Evolutionary conservation across 257 asterid genomes (phyloP).

Genomic region (Nemophila menziesii): DNA sequence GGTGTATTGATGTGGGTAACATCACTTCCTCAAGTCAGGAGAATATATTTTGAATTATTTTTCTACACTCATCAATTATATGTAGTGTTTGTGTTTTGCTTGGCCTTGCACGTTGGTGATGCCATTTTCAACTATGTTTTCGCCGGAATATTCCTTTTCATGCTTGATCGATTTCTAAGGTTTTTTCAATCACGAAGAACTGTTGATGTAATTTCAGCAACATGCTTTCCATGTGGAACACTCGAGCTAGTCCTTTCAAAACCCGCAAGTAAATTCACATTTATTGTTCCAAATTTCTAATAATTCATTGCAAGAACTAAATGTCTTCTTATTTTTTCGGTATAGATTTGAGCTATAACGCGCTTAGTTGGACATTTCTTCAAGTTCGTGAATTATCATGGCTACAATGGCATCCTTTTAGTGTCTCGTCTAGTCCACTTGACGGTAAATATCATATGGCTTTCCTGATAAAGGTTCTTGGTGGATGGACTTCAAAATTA

Average conservation of each 20-base stretch:
- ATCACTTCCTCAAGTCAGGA: slow-evolving; percentile 62
- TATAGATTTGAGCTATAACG: slow-evolving; percentile 52
- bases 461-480: slow-evolving; percentile 49
- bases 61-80: slow-evolving; percentile 67
- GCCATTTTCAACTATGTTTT: slow-evolving; percentile 44
- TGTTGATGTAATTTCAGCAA: slow-evolving; percentile 41
- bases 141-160: slow-evolving; percentile 48
- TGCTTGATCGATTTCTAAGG: slow-evolving; percentile 61
- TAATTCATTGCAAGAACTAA: not conserved
- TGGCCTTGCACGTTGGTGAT: slow-evolving; percentile 57
- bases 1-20: slow-evolving; percentile 76
- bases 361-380: slow-evolving; percentile 56
- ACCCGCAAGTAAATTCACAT: too few relatives aligned
- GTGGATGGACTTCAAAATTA: slow-evolving; percentile 44
- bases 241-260: slow-evolving; percentile 42
- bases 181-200: slow-evolving; percentile 50
- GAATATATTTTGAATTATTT: slow-evolving; percentile 52
- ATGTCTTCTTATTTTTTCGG: slow-evolving; percentile 1
- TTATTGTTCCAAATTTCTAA: too few relatives aligned
- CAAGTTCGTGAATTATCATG: slow-evolving; percentile 53
- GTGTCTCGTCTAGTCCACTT: slow-evolving; percentile 61
- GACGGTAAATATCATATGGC: slow-evolving; percentile 45
- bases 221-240: slow-evolving; percentile 56
- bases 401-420: slow-evolving; percentile 73
- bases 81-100: slow-evolving; percentile 38